Conservation (phyloP, 2,329 filamentous ascomycete genomes). For the Drechslerella coelobrocha region DNA sequence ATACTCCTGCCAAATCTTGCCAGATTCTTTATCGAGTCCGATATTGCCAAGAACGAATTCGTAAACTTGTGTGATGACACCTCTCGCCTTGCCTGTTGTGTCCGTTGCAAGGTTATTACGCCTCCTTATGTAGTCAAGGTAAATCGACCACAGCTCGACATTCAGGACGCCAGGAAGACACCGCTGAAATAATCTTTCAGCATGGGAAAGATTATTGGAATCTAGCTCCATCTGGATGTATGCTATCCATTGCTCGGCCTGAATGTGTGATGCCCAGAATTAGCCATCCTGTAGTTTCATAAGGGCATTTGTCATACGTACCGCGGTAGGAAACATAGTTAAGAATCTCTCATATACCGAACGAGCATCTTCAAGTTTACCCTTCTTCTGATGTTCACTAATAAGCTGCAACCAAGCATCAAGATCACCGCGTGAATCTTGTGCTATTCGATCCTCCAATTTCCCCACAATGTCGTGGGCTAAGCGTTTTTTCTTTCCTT, state of each 20-base stretch:
- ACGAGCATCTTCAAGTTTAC: constrained; percentile 81
- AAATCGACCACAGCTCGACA: constrained; percentile 87
- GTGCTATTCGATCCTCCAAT: constrained; percentile 86
- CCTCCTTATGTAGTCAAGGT: constrained; percentile 92
- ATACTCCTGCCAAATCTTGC: constrained; percentile 91
- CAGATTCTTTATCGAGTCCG: constrained; percentile 88
- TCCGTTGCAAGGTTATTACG: constrained; percentile 87
- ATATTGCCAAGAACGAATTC: constrained; percentile 90
- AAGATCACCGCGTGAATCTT: constrained; percentile 90
- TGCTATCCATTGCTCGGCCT: constrained; percentile 91
- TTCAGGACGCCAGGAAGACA: constrained; percentile 80
- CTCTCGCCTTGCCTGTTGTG: constrained; percentile 74
- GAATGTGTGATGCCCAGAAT: constrained; percentile 11
- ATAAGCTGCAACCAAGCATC: constrained; percentile 91
- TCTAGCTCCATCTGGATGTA: constrained; percentile 90
- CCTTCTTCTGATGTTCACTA: constrained; percentile 79
- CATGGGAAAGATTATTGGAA: constrained; percentile 77
- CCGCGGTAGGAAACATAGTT: constrained; percentile 84
- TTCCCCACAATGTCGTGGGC: constrained; percentile 77
- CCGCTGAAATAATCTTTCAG: constrained; percentile 82
- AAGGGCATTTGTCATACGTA: constrained; percentile 65
- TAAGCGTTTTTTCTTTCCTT: constrained; percentile 63
- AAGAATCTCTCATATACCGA: constrained; percentile 85
- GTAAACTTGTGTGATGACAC: constrained; percentile 82
- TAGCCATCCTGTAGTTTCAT: constrained; percentile 27